Evolutionary conservation across 2,329 filamentous ascomycete species (phyloP), one percentile per base, ranked within the genome.

Genomic region (Fusarium chaquense): DNA sequence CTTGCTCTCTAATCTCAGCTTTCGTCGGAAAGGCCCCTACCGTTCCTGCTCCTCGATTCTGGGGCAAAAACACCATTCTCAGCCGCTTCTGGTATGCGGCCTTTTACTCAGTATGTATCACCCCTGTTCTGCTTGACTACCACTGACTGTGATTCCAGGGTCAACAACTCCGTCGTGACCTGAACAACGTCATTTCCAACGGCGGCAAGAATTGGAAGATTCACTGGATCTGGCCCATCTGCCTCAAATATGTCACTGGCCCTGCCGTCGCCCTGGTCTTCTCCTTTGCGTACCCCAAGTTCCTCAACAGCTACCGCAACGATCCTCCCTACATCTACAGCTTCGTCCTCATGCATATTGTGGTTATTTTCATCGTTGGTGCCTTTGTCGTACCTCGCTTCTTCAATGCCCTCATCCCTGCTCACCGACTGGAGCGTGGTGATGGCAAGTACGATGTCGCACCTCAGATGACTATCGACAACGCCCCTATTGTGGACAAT

Each of bases 121-220:
- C 4, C 16, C 9, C 20, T 5, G 2, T 12, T 12, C 2, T 26
- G 24, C 7, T 26, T 2, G 6, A 2, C 6, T 0, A 30, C 16
- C 2, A 16, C 47, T 64, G 20, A 71, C 55, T 6, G 3, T n/a
- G 20, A 45, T 55, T 81, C 76, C 54, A 85, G 83, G 84, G 83
- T 52, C 84, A 86, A 68, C 85, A 87, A 78, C 76, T 87, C 18
- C 80, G 82, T 20, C 81, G 79, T 9, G 85, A 87, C 62, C 81
- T 87, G 7, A 87, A 87, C 63, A 58, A 78, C 6, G 81, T 84
- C 10, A 81, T 87, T 32, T 82, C 81, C 0, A 26, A n/a, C 0
- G 76, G 76, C 2, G 80, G 82, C 15, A 82, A 81, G 12, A 87
- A 87, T 67, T 87, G 85, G 85, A 80, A 75, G 5, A 85, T 87